These are phyloP conservation scores for Coniosporium tulheliwenetii DNA, from an alignment of 2,329 filamentous ascomycete species.

Conservation along the genomic window DNA sequence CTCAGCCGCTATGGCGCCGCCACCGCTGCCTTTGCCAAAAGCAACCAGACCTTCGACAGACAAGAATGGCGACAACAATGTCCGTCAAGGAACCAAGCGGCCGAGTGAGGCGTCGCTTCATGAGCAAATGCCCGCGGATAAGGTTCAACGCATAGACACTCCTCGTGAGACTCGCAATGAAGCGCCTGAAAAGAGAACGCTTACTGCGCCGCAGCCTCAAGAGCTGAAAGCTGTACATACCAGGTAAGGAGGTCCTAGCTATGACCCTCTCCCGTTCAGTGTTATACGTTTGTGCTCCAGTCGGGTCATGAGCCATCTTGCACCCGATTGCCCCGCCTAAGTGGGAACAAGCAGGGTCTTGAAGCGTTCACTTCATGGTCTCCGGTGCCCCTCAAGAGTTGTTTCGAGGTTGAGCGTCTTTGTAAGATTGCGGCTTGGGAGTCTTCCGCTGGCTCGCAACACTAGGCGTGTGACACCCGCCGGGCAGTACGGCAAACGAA, in stretches of 20 bases:
- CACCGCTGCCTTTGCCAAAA: conserved; percentile 8
- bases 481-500: too few species aligned
- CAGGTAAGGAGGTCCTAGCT: not conserved
- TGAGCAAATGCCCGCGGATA: not conserved
- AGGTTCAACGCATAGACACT: not conserved
- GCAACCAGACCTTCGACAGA: conserved; percentile 5
- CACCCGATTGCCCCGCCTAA: not conserved
- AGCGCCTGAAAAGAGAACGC: not conserved
- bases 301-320: not conserved
- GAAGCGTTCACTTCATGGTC: too few species aligned
- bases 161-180: not conserved
- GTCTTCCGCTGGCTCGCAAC: too few species aligned
- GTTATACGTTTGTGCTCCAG: not conserved
- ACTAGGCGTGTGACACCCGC: too few species aligned
- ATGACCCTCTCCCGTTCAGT: not conserved
- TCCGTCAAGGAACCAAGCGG: not conserved
- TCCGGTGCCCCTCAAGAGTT: too few species aligned
- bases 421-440: too few species aligned
- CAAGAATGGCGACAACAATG: not conserved
- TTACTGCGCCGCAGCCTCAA: not conserved
- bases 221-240: not conserved
- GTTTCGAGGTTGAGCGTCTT: too few species aligned
- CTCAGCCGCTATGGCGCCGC: not conserved
- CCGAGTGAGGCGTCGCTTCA: not conserved
- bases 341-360: too few species aligned